Percentiles rank a stretch among this genome's conserved stretches.
phyloP scores from a whole-genome alignment of 208 protist genomes.

The Crithidia expoeki region DNA sequence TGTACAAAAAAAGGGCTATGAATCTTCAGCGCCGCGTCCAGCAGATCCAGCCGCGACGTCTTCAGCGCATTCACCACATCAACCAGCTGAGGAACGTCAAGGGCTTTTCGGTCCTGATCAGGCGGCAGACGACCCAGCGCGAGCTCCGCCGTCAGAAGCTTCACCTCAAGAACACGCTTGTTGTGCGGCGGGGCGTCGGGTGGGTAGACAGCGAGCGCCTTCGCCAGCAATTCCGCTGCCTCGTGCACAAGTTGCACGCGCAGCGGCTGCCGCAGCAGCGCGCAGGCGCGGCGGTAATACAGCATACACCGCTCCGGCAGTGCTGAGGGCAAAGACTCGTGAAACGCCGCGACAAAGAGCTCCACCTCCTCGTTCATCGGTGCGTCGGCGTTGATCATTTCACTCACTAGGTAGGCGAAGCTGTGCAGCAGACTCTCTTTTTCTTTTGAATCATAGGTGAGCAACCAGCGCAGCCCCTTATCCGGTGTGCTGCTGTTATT shows the following conservation, averaged over 20 bases:
- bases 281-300: constrained; percentile 67
- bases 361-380: constrained; percentile 45
- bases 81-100: constrained; percentile 34
- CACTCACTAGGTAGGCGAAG: constrained; percentile 60
- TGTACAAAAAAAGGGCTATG: constrained; percentile 70
- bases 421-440: constrained; percentile 45
- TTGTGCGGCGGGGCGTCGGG: constrained; percentile 33
- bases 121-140: constrained; percentile 31
- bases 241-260: constrained; percentile 41
- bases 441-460: constrained; percentile 27
- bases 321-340: constrained; percentile 43
- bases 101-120: constrained; percentile 18
- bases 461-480: constrained; percentile 16
- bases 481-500: neutral
- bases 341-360: constrained; percentile 67
- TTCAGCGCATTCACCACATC: constrained; percentile 77
- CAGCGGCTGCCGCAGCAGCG: constrained; percentile 58
- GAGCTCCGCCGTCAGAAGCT: constrained; percentile 57
- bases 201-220: constrained; percentile 59
- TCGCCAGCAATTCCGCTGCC: constrained; percentile 55
- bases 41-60: constrained; percentile 54
- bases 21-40: constrained; percentile 58
- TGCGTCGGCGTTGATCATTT: constrained; percentile 64
- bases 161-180: constrained; percentile 53
- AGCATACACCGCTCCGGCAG: constrained; percentile 67